Evolutionary conservation across 176 grass and related monocot species (phyloP).

Genomic region (Guadua angustifolia): DNA sequence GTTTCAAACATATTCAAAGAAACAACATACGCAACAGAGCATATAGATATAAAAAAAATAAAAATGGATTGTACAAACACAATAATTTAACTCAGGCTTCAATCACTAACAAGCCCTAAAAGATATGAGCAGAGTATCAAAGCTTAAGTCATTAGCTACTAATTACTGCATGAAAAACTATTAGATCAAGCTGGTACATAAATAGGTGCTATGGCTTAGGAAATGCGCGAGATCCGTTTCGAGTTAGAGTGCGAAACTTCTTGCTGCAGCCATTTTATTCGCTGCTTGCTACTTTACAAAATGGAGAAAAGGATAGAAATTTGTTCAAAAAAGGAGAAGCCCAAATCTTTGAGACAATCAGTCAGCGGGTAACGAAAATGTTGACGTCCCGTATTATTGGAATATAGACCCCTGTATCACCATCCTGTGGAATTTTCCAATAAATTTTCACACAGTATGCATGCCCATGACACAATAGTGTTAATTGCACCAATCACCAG

Average conservation of each 20-base stretch:
- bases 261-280: too few species aligned
- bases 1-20: neutral
- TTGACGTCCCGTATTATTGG: neutral
- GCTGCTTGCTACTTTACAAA: too few species aligned
- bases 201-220: neutral
- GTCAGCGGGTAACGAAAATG: neutral
- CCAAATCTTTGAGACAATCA: neutral
- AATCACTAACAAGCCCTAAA: neutral
- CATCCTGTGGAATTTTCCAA: neutral
- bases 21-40: neutral
- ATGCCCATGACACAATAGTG: neutral
- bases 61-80: neutral
- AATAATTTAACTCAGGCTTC: conserved; percentile 7
- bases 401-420: neutral
- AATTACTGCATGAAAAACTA: neutral
- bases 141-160: neutral
- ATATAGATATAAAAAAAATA: neutral
- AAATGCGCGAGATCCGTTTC: too few species aligned
- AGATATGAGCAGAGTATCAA: neutral
- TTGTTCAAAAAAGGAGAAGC: neutral
- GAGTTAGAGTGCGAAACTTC: too few species aligned
- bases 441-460: neutral
- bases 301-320: neutral
- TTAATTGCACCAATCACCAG: conserved; percentile 20
- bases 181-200: conserved; percentile 1